Percentiles rank a stretch among this genome's conserved stretches.
Evolutionary conservation across 2,329 filamentous ascomycete species (phyloP).

Genomic region (Mycogone perniciosa): DNA sequence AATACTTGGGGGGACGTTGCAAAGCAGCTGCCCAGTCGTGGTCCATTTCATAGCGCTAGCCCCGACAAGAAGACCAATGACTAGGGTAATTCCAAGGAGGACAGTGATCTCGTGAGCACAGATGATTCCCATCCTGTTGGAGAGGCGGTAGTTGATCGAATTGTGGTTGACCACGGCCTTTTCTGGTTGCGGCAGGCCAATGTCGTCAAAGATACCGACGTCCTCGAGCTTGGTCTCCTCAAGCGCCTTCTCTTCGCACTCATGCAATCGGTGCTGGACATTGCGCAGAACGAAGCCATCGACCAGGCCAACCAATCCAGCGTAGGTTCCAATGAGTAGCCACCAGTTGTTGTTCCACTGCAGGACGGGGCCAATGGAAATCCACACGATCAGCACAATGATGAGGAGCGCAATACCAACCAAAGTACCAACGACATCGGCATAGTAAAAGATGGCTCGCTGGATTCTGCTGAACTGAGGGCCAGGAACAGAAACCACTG

Average conservation of each 20-base stretch:
- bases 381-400: slow-evolving; percentile 31
- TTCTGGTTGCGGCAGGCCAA: slow-evolving; percentile 9
- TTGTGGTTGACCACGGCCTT: not conserved
- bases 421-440: slow-evolving; percentile 36
- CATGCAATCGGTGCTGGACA: slow-evolving; percentile 26
- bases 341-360: slow-evolving; percentile 39
- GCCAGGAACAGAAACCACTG: slow-evolving; percentile 25
- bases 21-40: slow-evolving; percentile 19
- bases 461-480: slow-evolving; percentile 29
- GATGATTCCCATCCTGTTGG: slow-evolving; percentile 16
- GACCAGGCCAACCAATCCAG: slow-evolving; percentile 38
- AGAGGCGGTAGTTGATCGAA: slow-evolving; percentile 16
- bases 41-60: slow-evolving; percentile 20
- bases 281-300: slow-evolving; percentile 41
- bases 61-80: slow-evolving; percentile 17
- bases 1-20: slow-evolving; percentile 19
- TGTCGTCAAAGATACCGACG: slow-evolving; percentile 13
- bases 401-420: slow-evolving; percentile 33
- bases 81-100: slow-evolving; percentile 14
- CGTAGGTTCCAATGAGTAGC: slow-evolving; percentile 42
- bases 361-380: slow-evolving; percentile 32
- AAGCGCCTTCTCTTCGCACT: slow-evolving; percentile 16
- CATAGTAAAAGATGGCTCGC: slow-evolving; percentile 35
- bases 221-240: slow-evolving; percentile 13
- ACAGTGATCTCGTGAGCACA: slow-evolving; percentile 18